Base-by-base conservation (phyloP, 164 flowering plant species). In the Aristolochia fimbriata region DNA sequence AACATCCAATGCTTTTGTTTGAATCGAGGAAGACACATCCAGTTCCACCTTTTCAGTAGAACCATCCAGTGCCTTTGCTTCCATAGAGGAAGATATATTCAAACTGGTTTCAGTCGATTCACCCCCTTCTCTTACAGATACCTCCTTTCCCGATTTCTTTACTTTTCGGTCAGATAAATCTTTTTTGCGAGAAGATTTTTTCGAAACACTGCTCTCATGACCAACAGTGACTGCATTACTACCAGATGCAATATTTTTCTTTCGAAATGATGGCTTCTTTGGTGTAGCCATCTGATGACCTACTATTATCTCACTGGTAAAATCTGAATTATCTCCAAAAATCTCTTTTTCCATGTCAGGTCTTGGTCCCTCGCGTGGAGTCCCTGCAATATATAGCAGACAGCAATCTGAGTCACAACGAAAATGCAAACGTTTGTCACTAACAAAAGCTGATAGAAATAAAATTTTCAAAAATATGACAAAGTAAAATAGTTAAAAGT, bases 221-320 rank as follows among this genome's bases (percentile, higher is more conserved):
- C 1, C 30, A 23, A 52, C 30, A 22, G 27, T 5, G 20, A 52
- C 17, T 12, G 31, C 30, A 52, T 22, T 52, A 22, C 30, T 10
- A 7, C 43, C 43, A 37, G 43, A 6, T 31, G 23, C 56, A 17
- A 27, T 27, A 52, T 22, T 27, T 52, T 16, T 52, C 27, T 27
- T 27, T 13, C 2, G 15, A 22, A 22, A 3, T 23, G 20, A 10
- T n/a, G 27, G 15, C 30, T 22, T 27, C 17, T 22, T 23, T 52
- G 43, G 76, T 52, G 72, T 67, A 60, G 66, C 66, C 58, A 75
- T 77, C 61, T 80, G 85, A 62, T 85, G 81, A 47, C 71, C 66
- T 19, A 70, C 74, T n/a, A 84, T 82, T 24, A 88, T 80, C 33
- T 71, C 59, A 70, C 96, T 84, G 12, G 59, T 62, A 64, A 84